These are phyloP conservation scores for Phylloporus sp. DNA, from an alignment of 768 basidiomycete genomes.

Conservation along the genomic window DNA sequence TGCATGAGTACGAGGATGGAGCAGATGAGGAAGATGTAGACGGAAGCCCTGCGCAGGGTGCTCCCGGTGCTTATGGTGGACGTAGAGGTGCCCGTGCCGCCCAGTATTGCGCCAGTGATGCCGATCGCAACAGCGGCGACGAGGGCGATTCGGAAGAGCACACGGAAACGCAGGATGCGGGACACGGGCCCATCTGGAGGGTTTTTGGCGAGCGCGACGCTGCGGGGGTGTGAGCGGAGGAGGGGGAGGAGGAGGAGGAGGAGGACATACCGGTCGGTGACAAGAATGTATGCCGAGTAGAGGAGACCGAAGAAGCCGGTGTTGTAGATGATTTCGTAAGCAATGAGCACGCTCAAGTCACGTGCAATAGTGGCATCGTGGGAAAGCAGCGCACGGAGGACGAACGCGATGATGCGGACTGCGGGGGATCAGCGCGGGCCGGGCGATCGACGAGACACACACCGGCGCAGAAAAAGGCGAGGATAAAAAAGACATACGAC, in stretches of 20 bases:
- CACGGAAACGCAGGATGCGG: constrained; percentile 13
- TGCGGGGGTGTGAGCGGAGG: constrained; percentile 2
- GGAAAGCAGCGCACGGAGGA: constrained; percentile 16
- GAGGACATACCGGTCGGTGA: constrained; percentile 26
- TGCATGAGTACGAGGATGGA: constrained; percentile 18
- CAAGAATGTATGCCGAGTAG: constrained; percentile 30
- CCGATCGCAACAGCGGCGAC: constrained; percentile 26
- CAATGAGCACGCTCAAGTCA: constrained; percentile 21
- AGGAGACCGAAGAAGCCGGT: constrained; percentile 31
- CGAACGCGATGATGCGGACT: constrained; percentile 18
- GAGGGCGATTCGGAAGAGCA: constrained; percentile 24
- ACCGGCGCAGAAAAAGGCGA: constrained; percentile 27
- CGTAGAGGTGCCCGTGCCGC: not conserved
- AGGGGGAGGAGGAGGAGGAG: too few relatives aligned
- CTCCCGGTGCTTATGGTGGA: constrained; percentile 15
- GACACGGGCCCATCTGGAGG: constrained; percentile 16
- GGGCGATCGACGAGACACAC: not conserved
- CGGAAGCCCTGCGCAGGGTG: constrained; percentile 24
- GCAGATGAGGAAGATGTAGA: constrained; percentile 31
- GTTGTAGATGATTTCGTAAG: constrained; percentile 33
- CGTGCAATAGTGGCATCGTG: constrained; percentile 17
- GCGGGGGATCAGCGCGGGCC: not conserved
- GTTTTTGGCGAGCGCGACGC: constrained; percentile 10
- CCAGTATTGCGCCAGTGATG: constrained; percentile 26
- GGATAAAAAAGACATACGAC: constrained; percentile 18